phyloP scores from a whole-genome alignment of 1,284 basidiomycete genomes.

The Binderoboletus segoi region DNA sequence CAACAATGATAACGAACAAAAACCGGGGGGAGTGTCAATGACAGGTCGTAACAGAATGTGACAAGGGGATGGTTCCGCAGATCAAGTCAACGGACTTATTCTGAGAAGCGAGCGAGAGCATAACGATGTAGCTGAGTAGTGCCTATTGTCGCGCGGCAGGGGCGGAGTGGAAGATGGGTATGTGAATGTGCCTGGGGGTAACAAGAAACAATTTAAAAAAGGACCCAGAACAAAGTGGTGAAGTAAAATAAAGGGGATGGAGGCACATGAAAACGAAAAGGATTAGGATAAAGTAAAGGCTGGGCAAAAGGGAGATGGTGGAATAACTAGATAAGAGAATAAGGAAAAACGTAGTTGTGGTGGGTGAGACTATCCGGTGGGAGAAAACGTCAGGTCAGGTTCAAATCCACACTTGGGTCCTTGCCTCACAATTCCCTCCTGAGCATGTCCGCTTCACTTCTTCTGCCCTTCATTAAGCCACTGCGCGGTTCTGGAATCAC shows the following conservation, averaged over 20 bases:
- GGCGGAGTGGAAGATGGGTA: conserved; percentile 24
- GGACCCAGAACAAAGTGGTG: conserved; percentile 15
- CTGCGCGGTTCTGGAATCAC: conserved; percentile 34
- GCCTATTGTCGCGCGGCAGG: conserved; percentile 22
- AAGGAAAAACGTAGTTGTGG: conserved; percentile 25
- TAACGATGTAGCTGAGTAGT: conserved; percentile 27
- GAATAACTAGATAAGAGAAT: conserved; percentile 35
- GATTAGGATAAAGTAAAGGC: conserved; percentile 27
- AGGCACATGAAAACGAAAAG: conserved; percentile 22
- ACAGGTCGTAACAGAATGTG: conserved; percentile 27
- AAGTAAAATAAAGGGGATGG: conserved; percentile 23
- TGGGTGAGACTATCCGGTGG: conserved; percentile 23
- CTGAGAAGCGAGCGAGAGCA: conserved; percentile 32
- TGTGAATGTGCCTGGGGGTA: conserved; percentile 26
- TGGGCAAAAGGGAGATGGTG: conserved; percentile 20
- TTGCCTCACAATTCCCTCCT: conserved; percentile 3
- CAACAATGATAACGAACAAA: conserved; percentile 10
- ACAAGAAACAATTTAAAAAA: conserved; percentile 22
- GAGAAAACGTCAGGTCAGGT: conserved; percentile 18
- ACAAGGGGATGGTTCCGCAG: conserved; percentile 8
- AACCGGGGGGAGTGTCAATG: conserved; percentile 21
- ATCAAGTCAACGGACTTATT: conserved; percentile 12
- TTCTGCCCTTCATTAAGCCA: neutral
- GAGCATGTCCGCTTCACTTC: conserved; percentile 13
- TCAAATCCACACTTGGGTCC: conserved; percentile 20